phyloP scores from a whole-genome alignment of 768 basidiomycete species.

The Rhodosporidiobolus odoratus region DNA sequence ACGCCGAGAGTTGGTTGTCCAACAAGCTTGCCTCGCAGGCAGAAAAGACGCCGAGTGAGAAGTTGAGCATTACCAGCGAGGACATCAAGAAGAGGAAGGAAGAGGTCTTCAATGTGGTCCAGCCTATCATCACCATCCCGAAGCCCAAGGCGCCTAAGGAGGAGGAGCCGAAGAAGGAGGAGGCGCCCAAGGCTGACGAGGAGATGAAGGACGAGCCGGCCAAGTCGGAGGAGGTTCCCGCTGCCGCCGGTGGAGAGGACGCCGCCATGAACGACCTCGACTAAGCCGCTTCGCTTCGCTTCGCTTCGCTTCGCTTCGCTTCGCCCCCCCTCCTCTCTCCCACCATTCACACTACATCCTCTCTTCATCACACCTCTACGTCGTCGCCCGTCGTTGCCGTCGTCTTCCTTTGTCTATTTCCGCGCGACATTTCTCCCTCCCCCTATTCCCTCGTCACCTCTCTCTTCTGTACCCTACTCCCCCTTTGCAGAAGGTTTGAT shows the following conservation, averaged over 20 bases:
- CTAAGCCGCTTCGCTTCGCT: too few relatives aligned
- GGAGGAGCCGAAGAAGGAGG: constrained; percentile 38
- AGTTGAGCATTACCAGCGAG: constrained; percentile 70
- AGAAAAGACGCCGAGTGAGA: constrained; percentile 81
- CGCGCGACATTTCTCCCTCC: too few relatives aligned
- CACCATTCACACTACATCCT: too few relatives aligned
- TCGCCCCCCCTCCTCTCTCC: too few relatives aligned
- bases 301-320: too few relatives aligned
- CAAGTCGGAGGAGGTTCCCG: not conserved
- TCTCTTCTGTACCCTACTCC: too few relatives aligned
- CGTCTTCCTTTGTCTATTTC: too few relatives aligned
- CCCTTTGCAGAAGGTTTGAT: too few relatives aligned
- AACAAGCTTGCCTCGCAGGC: constrained; percentile 81
- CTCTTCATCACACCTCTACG: too few relatives aligned
- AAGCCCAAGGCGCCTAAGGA: constrained; percentile 59
- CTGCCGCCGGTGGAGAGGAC: not conserved
- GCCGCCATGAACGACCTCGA: not conserved
- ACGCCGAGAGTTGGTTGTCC: constrained; percentile 89
- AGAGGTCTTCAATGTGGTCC: constrained; percentile 77
- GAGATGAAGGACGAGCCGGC: constrained; percentile 38
- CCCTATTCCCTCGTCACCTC: too few relatives aligned
- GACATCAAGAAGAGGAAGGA: constrained; percentile 89
- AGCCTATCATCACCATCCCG: constrained; percentile 84
- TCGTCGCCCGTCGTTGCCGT: too few relatives aligned
- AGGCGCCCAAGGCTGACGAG: constrained; percentile 39